These are phyloP conservation scores for Dovyalis caffra DNA, from an alignment of 345 rosid species.

Conservation along the genomic window DNA sequence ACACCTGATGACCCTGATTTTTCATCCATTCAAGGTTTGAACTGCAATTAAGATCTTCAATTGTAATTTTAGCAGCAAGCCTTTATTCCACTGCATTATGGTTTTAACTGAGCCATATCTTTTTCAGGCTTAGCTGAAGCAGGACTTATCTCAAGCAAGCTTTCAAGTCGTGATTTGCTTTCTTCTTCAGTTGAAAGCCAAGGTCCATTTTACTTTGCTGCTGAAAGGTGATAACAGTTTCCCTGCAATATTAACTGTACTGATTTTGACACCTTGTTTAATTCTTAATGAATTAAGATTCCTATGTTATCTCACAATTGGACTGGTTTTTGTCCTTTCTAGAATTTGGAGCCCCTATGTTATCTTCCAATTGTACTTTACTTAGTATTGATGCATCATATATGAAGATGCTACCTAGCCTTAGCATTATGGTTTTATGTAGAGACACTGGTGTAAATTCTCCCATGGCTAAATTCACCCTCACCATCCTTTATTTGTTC, in stretches of 20 bases:
- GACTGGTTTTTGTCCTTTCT: background rate
- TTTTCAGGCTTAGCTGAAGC: constrained; percentile 95
- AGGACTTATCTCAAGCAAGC: constrained; percentile 91
- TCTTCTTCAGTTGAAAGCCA: constrained; percentile 37
- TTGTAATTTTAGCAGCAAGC: background rate
- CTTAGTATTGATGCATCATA: background rate
- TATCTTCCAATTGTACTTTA: background rate
- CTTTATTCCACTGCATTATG: constrained; percentile 9
- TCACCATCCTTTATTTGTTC: background rate
- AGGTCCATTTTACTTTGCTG: constrained; percentile 53
- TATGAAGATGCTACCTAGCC: background rate
- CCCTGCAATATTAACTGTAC: constrained; percentile 5
- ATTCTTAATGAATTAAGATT: too few species aligned
- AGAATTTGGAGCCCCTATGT: background rate
- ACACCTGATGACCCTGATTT: constrained; percentile 87
- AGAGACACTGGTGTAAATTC: background rate
- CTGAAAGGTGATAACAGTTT: constrained; percentile 58
- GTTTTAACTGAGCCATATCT: constrained; percentile 22
- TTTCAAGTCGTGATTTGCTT: constrained; percentile 62
- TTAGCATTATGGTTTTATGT: background rate
- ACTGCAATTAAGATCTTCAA: background rate
- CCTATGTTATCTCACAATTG: background rate
- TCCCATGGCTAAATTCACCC: background rate
- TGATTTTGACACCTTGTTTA: background rate
- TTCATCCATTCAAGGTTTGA: constrained; percentile 86